Evolutionary conservation across 1,284 basidiomycete species (phyloP), one percentile per base, ranked within the genome.

Genomic region (Takashimella tepidaria): DNA sequence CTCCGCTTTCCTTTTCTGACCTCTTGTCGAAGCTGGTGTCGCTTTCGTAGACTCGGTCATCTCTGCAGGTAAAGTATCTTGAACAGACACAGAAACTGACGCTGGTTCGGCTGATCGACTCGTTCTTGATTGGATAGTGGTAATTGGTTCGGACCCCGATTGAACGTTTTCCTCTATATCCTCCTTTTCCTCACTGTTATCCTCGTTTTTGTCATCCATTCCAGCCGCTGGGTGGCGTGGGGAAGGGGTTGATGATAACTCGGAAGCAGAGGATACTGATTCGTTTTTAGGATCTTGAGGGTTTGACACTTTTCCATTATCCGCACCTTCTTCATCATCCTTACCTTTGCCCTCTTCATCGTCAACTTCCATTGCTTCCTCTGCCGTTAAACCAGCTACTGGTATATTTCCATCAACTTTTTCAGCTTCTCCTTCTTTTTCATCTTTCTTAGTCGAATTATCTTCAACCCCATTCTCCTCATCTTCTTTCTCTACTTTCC

Each of bases 301-400:
- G 31, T 37, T 16, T 8, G 31, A 16, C n/a, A n/a, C n/a, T 41
- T 45, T 23, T 13, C n/a, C 5, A 16, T 42, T 43, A 6, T 23
- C 2, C 26, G 11, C 37, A 11, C 31, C 50, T 2, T 45, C 4
- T 24, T 46, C 45, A 16, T 11, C 49, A 4, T 44, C 16, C 5
- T 41, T 21, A 4, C 49, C 26, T 16, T 37, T 37, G 31, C 16
- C 31, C 16, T 37, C 31, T 37, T 8, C 31, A 16, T 37, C 31
- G 31, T 37, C 31, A 19, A 53, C 46, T 8, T 53, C 51, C 51
- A 53, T 53, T 22, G 45, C 25, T 25, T 48, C 51, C 24, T 53
- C 51, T 4, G 24, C 41, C 22, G 45, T 19, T 8, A 21, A 37
- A 26, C 31, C 41, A 25, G 21, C 21, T 6, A 27, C 37, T 22